phyloP scores from a whole-genome alignment of 2,329 filamentous ascomycete species.

The Cladosporium austrohemisphaericum region DNA sequence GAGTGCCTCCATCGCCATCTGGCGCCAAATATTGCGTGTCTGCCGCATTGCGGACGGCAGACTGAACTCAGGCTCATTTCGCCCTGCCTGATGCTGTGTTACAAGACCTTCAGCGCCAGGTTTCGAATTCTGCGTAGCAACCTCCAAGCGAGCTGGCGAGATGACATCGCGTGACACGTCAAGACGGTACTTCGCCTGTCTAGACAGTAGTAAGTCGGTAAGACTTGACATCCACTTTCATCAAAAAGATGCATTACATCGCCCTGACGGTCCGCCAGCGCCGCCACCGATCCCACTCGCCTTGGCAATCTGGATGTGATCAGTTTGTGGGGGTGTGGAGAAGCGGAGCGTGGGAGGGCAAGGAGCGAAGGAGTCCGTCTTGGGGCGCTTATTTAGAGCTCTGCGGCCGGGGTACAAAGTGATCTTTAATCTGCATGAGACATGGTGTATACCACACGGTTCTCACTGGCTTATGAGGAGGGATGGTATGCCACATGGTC shows the following conservation, averaged over 20 bases:
- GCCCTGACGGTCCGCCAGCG: constrained; percentile 1
- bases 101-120: too few species aligned
- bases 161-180: too few species aligned
- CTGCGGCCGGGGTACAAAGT: not conserved
- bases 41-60: not conserved
- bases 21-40: not conserved
- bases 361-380: constrained; percentile 7
- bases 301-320: not conserved
- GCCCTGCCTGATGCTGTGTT: too few species aligned
- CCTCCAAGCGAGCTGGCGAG: too few species aligned
- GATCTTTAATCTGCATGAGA: not conserved
- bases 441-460: not conserved
- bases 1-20: not conserved
- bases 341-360: not conserved
- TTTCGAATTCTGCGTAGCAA: too few species aligned
- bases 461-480: not conserved
- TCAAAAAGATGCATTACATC: too few species aligned
- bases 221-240: too few species aligned
- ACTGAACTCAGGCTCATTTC: too few species aligned
- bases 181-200: too few species aligned
- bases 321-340: not conserved
- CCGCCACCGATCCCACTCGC: not conserved
- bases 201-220: too few species aligned
- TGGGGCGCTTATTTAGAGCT: constrained; percentile 7
- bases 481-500: too few species aligned